Percentiles rank a stretch among this genome's conserved stretches.
phyloP scores from a whole-genome alignment of 176 grass and related monocot genomes.

The Puccinellia tenuiflora region DNA sequence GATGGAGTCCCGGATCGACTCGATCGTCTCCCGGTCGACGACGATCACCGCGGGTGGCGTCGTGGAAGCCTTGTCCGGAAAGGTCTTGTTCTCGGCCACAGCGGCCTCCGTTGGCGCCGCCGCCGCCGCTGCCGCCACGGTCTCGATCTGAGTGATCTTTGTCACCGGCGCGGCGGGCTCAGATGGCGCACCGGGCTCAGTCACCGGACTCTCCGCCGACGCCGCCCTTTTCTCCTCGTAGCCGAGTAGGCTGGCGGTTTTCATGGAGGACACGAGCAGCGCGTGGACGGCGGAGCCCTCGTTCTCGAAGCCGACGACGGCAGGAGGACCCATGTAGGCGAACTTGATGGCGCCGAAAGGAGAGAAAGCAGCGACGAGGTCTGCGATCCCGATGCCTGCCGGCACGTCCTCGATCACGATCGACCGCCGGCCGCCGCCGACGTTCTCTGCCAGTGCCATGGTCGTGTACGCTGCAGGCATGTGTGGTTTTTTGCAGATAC shows the following conservation, averaged over 20 bases:
- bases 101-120: neutral
- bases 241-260: neutral
- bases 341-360: neutral
- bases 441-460: neutral
- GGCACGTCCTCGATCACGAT: neutral
- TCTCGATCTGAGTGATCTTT: neutral
- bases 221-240: neutral
- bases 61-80: neutral
- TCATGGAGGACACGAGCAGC: neutral
- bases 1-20: neutral
- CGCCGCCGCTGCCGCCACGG: neutral
- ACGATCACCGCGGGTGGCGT: neutral
- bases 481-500: no score
- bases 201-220: neutral
- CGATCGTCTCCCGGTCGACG: neutral
- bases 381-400: neutral
- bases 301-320: neutral
- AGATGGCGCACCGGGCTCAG: neutral
- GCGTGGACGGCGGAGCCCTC: neutral
- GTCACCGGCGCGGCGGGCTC: neutral
- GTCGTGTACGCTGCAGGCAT: neutral
- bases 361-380: neutral
- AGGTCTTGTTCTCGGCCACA: neutral
- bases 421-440: neutral
- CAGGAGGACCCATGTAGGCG: neutral